Evolutionary conservation across 2,329 filamentous ascomycete species (phyloP), one percentile per base, ranked within the genome.

Genomic region (Shiraia bambusicola): DNA sequence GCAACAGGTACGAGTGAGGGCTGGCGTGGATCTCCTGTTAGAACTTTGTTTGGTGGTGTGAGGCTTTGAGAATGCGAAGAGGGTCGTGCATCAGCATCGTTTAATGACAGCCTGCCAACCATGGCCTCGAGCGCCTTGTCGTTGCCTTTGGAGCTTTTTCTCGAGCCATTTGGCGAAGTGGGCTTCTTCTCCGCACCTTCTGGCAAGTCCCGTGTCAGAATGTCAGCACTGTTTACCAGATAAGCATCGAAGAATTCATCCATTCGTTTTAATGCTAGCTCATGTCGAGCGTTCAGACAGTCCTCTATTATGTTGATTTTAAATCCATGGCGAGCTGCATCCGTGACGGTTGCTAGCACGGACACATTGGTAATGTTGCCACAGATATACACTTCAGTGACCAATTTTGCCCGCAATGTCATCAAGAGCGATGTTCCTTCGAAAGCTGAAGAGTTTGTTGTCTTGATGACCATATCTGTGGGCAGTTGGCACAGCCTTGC

Each of bases 371-470:
- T 88, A 34, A 95, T 78, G 31, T 87, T 86, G 15, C 93, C 93
- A 59, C 88, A 94, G 16, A 97, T 80, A 68, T 87, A 96, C 10
- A 98, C 74, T 58, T 96, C 87, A 2, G 90, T 95, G 44, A 95
- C 82, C 53, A 96, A 84, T 50, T 84, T 87, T n/a, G 83, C 83
- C n/a, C 91, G 82, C 32, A 97, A 72, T n/a, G 82, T 77, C 35
- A 86, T 76, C 6, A 97, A 77, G 12, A 97, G 75, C 34, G 80
- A 78, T 0, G 85, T 88, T 7, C 81, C 82, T 38, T 83, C 80
- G 62, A 97, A 91, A 11, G 91, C 91, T 3, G 93, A 97, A 68
- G 97, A 97, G 54, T 88, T 81, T 4, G 82, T 82, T 67, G 95
- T 97, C 38, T 77, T 71, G 32, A 82, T 67, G 14, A 81, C 62